Evolutionary conservation across 495 filamentous ascomycete genomes (phyloP).

Genomic region (Parmelia sp.): DNA sequence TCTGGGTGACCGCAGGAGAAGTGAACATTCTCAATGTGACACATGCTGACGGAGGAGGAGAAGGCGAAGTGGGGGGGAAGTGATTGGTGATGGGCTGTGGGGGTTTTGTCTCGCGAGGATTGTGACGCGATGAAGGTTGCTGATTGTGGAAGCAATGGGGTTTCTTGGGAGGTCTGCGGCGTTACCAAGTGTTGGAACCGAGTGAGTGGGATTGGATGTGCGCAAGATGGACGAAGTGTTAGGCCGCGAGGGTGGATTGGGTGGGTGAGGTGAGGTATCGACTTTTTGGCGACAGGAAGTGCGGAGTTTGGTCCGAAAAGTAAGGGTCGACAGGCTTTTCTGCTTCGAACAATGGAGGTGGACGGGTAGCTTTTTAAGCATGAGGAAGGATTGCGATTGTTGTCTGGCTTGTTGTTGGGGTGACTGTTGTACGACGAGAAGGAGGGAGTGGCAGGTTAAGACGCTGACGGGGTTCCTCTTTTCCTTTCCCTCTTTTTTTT

Average conservation of each 20-base stretch:
- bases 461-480: too few species aligned
- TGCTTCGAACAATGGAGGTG: constrained; percentile 13
- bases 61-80: neutral
- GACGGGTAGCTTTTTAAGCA: neutral
- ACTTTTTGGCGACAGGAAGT: constrained; percentile 1
- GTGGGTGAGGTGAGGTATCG: constrained; percentile 8
- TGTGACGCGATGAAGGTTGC: constrained; percentile 1
- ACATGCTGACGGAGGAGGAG: constrained; percentile 13
- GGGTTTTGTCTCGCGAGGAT: neutral
- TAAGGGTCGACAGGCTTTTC: constrained; percentile 3
- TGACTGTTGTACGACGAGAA: constrained; percentile 1
- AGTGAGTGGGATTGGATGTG: constrained; percentile 9
- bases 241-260: neutral
- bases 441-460: neutral
- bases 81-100: neutral
- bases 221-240: neutral
- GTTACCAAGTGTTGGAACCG: neutral
- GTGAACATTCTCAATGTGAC: constrained; percentile 22
- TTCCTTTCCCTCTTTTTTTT: too few species aligned
- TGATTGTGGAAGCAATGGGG: neutral
- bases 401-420: constrained; percentile 8
- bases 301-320: constrained; percentile 8
- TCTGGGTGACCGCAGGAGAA: constrained; percentile 23
- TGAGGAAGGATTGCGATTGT: neutral
- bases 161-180: constrained; percentile 1